phyloP scores from a whole-genome alignment of 176 grass and related monocot species.

The Hordeum marinum region DNA sequence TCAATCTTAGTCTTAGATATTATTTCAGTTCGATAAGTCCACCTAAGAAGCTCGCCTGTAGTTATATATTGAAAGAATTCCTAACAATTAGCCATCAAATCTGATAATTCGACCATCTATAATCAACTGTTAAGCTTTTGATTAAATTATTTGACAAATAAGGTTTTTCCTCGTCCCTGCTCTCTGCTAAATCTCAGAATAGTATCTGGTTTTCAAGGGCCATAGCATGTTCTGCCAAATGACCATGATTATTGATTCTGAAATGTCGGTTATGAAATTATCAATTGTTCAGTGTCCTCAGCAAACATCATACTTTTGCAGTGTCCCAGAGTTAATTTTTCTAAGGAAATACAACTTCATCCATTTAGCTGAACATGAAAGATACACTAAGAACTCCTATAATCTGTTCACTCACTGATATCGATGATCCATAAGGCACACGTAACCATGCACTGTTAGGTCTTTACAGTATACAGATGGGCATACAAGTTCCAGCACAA shows the following conservation, averaged over 20 bases:
- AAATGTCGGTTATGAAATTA: background rate
- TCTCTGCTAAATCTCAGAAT: background rate
- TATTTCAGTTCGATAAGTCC: no score
- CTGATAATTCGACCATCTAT: background rate
- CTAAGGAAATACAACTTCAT: background rate
- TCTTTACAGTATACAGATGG: background rate
- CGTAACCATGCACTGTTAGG: slow-evolving; percentile 1
- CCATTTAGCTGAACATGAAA: background rate
- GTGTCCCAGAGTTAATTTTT: background rate
- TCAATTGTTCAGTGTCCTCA: background rate
- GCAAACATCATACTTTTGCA: background rate
- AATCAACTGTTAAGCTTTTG: background rate
- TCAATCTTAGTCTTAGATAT: no score
- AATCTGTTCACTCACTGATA: background rate
- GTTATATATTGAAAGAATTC: background rate
- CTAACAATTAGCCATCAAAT: background rate
- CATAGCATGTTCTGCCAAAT: background rate
- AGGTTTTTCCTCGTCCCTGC: background rate
- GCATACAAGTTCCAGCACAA: background rate
- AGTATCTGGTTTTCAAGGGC: background rate
- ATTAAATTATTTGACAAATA: background rate
- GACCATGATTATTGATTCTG: background rate
- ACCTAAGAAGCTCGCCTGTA: background rate
- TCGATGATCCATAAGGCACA: background rate
- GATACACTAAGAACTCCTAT: background rate